Conservation (phyloP, 1,284 basidiomycete genomes). For the Malassezia furfur region DNA sequence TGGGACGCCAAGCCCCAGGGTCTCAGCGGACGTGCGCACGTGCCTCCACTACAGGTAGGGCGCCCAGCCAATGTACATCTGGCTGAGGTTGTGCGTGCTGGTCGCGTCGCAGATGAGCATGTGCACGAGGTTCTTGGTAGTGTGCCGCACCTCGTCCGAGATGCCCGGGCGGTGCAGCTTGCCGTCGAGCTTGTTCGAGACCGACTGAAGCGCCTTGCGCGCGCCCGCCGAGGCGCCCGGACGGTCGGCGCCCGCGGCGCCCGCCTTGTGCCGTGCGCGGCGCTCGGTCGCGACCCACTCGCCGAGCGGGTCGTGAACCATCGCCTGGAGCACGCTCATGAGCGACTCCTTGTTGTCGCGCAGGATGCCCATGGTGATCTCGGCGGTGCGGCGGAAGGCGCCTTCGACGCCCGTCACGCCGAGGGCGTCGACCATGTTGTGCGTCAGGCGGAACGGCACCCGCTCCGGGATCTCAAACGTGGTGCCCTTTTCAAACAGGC, state of each 20-base stretch:
- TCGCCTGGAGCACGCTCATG: constrained; percentile 92
- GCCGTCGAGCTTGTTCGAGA: constrained; percentile 42
- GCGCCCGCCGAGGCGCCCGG: constrained; percentile 23
- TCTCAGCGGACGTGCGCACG: background rate
- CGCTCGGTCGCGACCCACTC: constrained; percentile 70
- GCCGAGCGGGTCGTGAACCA: constrained; percentile 91
- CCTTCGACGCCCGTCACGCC: constrained; percentile 92
- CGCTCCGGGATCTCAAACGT: constrained; percentile 79
- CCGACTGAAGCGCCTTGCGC: constrained; percentile 36
- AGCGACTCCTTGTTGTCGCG: constrained; percentile 84
- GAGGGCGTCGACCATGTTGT: constrained; percentile 84
- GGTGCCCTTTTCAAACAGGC: constrained; percentile 88
- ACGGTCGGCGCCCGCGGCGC: background rate
- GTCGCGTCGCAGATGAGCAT: constrained; percentile 45
- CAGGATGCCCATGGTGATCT: constrained; percentile 78
- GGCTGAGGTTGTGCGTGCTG: constrained; percentile 28
- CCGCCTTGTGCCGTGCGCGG: constrained; percentile 34
- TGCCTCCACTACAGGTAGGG: constrained; percentile 14
- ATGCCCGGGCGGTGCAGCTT: constrained; percentile 26
- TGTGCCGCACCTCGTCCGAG: constrained; percentile 24
- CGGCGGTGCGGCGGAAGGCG: constrained; percentile 81
- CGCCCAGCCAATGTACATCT: constrained; percentile 43
- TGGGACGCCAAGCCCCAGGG: too few relatives aligned
- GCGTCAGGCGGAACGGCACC: constrained; percentile 90
- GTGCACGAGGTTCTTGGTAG: constrained; percentile 44